Conservation (phyloP, 139 green algal genomes). For the Astrephomene gubernaculifera region DNA sequence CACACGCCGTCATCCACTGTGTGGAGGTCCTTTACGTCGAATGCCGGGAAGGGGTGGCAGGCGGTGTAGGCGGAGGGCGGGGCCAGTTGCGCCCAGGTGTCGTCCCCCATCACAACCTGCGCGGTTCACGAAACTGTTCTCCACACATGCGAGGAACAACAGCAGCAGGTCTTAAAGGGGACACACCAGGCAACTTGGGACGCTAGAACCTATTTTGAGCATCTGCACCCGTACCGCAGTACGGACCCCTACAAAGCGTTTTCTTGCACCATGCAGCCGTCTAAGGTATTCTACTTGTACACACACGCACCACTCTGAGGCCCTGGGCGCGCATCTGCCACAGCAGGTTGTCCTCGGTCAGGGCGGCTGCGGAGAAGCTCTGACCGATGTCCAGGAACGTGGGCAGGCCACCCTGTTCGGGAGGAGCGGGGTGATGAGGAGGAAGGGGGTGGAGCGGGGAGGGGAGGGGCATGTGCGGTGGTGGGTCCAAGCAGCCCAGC, state of each 20-base stretch:
- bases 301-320: conserved; percentile 65
- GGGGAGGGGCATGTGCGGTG: background rate
- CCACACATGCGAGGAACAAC: too few species aligned
- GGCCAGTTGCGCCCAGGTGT: conserved; percentile 94
- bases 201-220: too few species aligned
- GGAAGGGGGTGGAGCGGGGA: background rate
- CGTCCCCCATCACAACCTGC: conserved; percentile 86
- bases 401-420: conserved; percentile 82
- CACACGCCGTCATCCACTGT: conserved; percentile 95
- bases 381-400: conserved; percentile 95
- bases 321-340: conserved; percentile 75
- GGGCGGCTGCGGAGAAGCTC: conserved; percentile 81
- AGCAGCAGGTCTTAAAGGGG: too few species aligned
- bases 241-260: too few species aligned
- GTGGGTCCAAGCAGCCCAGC: too few species aligned
- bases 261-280: too few species aligned
- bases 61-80: conserved; percentile 60
- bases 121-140: too few species aligned
- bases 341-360: conserved; percentile 95
- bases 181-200: too few species aligned
- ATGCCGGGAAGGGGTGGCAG: conserved; percentile 87
- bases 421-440: background rate
- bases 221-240: too few species aligned
- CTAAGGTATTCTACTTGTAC: background rate
- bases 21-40: conserved; percentile 95